phyloP scores from a whole-genome alignment of 306 rosid species.

The Cucumis cinereus region DNA sequence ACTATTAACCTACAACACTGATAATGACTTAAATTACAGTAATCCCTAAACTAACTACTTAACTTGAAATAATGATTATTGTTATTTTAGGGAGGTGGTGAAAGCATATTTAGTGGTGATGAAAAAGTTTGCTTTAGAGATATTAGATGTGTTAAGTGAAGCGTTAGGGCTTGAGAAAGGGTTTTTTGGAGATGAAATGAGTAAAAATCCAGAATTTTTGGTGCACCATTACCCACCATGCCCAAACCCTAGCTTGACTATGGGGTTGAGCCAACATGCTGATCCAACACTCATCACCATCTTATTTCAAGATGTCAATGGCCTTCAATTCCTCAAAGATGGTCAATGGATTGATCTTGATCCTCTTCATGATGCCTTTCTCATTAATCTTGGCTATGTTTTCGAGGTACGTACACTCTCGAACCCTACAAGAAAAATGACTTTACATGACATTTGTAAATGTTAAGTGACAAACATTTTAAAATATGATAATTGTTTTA shows the following conservation, averaged over 20 bases:
- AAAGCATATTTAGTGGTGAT: slow-evolving; percentile 20
- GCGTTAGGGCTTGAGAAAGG: slow-evolving; percentile 33
- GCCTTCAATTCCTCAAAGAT: slow-evolving; percentile 33
- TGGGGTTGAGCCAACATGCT: slow-evolving; percentile 39
- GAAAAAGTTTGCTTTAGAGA: slow-evolving; percentile 18
- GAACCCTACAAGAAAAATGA: no score
- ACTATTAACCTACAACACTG: no score
- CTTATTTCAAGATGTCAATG: slow-evolving; percentile 40
- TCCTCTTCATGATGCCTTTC: slow-evolving; percentile 19
- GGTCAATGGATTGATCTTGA: slow-evolving; percentile 27
- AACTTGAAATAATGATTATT: no score
- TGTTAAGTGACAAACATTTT: no score
- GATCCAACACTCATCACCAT: slow-evolving; percentile 50
- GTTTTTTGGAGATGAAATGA: slow-evolving; percentile 23
- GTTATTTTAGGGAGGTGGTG: slow-evolving; percentile 33
- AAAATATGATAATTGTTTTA: no score
- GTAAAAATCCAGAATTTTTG: slow-evolving; percentile 19
- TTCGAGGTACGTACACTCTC: slow-evolving; percentile 12
- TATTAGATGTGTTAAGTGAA: slow-evolving; percentile 41
- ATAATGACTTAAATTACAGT: no score
- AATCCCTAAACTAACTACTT: no score
- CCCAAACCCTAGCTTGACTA: slow-evolving; percentile 57
- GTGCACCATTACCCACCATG: slow-evolving; percentile 60
- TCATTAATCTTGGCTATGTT: slow-evolving; percentile 26
- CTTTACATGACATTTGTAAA: no score